phyloP scores from a whole-genome alignment of 495 filamentous ascomycete genomes.

The Podospora sp. region DNA sequence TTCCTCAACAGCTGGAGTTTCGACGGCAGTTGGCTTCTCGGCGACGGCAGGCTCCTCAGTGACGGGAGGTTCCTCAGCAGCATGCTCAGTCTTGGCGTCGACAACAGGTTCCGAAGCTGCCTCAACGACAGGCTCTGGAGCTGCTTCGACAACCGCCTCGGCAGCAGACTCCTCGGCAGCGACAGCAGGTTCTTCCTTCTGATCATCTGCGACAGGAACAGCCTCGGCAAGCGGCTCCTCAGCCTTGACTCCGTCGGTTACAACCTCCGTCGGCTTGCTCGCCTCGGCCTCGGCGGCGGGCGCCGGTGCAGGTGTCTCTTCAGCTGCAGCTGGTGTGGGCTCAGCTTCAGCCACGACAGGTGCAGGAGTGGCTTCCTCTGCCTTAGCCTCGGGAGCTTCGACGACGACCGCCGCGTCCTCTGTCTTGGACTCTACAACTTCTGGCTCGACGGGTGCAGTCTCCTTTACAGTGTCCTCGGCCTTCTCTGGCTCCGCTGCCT shows the following conservation, averaged over 20 bases:
- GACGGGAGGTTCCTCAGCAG: slow-evolving; percentile 10
- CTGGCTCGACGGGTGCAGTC: slow-evolving; percentile 6
- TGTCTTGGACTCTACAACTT: slow-evolving; percentile 4
- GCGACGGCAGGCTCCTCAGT: slow-evolving; percentile 22
- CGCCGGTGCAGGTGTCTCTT: too few relatives aligned
- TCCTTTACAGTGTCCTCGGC: background rate
- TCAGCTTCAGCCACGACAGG: slow-evolving; percentile 15
- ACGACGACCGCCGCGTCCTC: slow-evolving; percentile 17
- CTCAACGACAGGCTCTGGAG: slow-evolving; percentile 18
- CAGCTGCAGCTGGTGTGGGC: too few relatives aligned
- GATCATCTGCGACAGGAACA: background rate
- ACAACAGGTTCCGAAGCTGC: background rate
- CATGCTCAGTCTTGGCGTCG: slow-evolving; percentile 19
- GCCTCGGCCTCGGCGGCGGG: slow-evolving; percentile 13
- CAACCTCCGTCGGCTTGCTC: slow-evolving; percentile 7
- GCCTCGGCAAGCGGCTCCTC: too few relatives aligned
- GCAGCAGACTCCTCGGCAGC: slow-evolving; percentile 10
- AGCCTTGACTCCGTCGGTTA: slow-evolving; percentile 1
- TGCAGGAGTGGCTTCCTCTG: slow-evolving; percentile 12
- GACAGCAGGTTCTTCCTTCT: slow-evolving; percentile 7
- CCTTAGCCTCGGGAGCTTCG: slow-evolving; percentile 10
- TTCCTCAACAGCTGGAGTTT: slow-evolving; percentile 12
- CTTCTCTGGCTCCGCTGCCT: background rate
- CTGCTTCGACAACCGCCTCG: slow-evolving; percentile 16
- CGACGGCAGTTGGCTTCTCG: slow-evolving; percentile 14